Evolutionary conservation across 257 asterid species (phyloP).

Genomic region (Fraxinus excelsior): DNA sequence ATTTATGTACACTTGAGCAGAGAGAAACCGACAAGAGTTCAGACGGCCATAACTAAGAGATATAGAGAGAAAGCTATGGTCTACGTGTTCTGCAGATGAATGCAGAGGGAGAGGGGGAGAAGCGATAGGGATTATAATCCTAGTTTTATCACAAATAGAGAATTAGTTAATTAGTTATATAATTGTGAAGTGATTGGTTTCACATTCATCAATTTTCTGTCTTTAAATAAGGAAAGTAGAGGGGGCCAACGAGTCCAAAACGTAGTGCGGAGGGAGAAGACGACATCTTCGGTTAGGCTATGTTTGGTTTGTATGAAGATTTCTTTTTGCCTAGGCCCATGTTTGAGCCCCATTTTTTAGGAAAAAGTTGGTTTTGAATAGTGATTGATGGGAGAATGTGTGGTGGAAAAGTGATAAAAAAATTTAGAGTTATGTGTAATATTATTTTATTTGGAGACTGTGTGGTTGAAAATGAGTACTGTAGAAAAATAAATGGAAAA

Average conservation of each 20-base stretch:
- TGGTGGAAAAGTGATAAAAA: no score
- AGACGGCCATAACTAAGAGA: slow-evolving; percentile 63
- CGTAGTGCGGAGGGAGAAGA: background rate
- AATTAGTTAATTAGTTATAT: background rate
- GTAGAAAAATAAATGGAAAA: no score
- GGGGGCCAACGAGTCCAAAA: background rate
- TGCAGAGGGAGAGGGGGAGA: background rate
- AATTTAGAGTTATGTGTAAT: no score
- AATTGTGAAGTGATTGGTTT: background rate
- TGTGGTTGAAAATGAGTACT: no score
- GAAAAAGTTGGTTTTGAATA: no score
- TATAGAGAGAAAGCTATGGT: slow-evolving; percentile 29
- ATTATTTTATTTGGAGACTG: no score
- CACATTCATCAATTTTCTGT: background rate
- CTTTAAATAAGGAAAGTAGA: background rate
- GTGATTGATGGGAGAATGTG: no score
- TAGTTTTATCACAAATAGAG: slow-evolving; percentile 11
- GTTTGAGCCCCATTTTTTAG: no score
- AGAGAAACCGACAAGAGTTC: slow-evolving; percentile 31
- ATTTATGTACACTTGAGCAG: background rate
- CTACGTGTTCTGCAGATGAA: slow-evolving; percentile 22
- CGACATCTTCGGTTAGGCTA: slow-evolving; percentile 2
- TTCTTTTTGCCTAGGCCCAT: background rate
- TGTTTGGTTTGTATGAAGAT: slow-evolving; percentile 24
- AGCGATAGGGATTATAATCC: slow-evolving; percentile 10